phyloP scores from a whole-genome alignment of 1,284 basidiomycete genomes.

The Singerocomus rubriflavus region DNA sequence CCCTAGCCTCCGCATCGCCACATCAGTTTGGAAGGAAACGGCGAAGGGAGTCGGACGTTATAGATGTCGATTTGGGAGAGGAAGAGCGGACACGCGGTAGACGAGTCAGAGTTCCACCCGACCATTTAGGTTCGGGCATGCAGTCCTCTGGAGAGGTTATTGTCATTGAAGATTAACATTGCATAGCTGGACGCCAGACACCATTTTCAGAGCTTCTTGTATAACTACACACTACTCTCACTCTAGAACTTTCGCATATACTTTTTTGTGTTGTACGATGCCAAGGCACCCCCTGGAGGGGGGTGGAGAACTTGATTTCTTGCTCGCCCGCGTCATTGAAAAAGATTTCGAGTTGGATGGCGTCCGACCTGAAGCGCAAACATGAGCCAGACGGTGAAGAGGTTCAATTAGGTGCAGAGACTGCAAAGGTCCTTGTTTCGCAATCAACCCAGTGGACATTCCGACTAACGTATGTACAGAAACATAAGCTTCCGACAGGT shows the following conservation, averaged over 20 bases:
- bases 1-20: background rate
- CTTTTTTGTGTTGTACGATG: background rate
- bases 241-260: too few relatives aligned
- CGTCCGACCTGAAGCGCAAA: conserved; percentile 33
- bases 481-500: conserved; percentile 55
- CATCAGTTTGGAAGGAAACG: conserved; percentile 24
- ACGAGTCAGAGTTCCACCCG: conserved; percentile 10
- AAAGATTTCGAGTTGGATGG: conserved; percentile 18
- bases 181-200: too few relatives aligned
- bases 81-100: conserved; percentile 18
- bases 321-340: background rate
- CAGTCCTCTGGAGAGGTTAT: conserved; percentile 37
- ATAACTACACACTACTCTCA: too few relatives aligned
- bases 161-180: conserved; percentile 39
- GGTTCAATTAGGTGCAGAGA: conserved; percentile 1
- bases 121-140: conserved; percentile 8
- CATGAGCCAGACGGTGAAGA: conserved; percentile 15
- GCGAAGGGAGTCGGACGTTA: conserved; percentile 22
- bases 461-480: conserved; percentile 16
- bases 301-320: conserved; percentile 8
- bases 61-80: conserved; percentile 30
- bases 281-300: conserved; percentile 7
- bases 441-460: background rate
- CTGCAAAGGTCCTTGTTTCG: conserved; percentile 9
- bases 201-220: too few relatives aligned